phyloP scores from a whole-genome alignment of 768 basidiomycete species.

The Lanmaoa rubissima region DNA sequence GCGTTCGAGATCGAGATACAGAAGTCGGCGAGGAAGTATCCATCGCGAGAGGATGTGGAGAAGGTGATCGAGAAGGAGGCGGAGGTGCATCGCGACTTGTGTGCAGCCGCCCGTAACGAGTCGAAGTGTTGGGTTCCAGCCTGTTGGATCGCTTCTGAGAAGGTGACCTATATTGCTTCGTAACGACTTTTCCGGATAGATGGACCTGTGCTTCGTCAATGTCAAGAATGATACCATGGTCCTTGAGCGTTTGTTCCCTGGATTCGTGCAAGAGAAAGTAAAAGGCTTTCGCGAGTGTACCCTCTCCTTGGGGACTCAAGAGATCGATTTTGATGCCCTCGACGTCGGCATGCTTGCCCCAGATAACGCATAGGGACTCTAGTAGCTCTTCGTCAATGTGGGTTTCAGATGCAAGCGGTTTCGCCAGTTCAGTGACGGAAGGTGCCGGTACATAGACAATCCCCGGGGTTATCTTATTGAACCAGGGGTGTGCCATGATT shows the following conservation, averaged over 20 bases:
- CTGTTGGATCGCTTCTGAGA: conserved; percentile 31
- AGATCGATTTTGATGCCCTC: conserved; percentile 62
- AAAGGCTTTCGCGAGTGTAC: conserved; percentile 82
- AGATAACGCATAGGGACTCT: conserved; percentile 76
- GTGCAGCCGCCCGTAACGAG: conserved; percentile 18
- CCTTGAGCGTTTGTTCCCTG: conserved; percentile 60
- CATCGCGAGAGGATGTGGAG: conserved; percentile 18
- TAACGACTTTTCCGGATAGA: conserved; percentile 32
- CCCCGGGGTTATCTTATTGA: conserved; percentile 50
- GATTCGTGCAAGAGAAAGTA: conserved; percentile 81
- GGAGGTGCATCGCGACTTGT: conserved; percentile 28
- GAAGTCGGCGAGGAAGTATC: conserved; percentile 18
- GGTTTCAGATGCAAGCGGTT: conserved; percentile 63
- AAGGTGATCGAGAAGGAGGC: conserved; percentile 31
- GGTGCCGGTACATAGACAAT: conserved; percentile 53
- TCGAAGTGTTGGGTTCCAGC: conserved; percentile 9
- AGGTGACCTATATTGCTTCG: conserved; percentile 43
- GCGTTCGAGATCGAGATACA: conserved; percentile 40
- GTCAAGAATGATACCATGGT: conserved; percentile 48
- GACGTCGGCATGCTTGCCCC: conserved; percentile 69
- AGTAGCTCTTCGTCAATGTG: conserved; percentile 78
- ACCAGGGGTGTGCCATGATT: conserved; percentile 85
- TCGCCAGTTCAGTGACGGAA: conserved; percentile 64
- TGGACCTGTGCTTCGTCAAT: conserved; percentile 21
- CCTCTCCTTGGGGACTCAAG: conserved; percentile 64